Evolutionary conservation across 2,329 filamentous ascomycete genomes (phyloP).

Genomic region (Geoglossum cookeanum): DNA sequence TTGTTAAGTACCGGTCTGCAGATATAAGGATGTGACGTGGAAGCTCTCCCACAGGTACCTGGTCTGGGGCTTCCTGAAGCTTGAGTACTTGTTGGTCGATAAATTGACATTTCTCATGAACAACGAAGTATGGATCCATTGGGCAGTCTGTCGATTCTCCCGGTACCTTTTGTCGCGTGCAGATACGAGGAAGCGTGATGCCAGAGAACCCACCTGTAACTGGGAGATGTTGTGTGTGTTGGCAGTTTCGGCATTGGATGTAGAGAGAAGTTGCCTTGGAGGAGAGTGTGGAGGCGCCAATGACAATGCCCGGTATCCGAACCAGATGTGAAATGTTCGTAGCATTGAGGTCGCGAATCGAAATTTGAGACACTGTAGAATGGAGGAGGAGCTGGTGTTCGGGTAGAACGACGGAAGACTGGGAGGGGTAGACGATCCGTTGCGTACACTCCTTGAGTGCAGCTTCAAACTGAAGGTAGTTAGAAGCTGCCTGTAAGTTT

Average conservation of each 20-base stretch:
- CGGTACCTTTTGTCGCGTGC: slow-evolving; percentile 41
- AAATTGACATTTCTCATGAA: slow-evolving; percentile 85
- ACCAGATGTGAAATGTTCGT: slow-evolving; percentile 89
- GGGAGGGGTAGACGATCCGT: slow-evolving; percentile 73
- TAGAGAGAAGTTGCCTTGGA: slow-evolving; percentile 80
- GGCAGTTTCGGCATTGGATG: slow-evolving; percentile 77
- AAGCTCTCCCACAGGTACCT: slow-evolving; percentile 90
- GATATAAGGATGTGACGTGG: slow-evolving; percentile 89
- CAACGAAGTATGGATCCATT: slow-evolving; percentile 85
- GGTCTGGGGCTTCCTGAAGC: slow-evolving; percentile 89
- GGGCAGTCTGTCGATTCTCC: slow-evolving; percentile 61
- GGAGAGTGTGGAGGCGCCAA: slow-evolving; percentile 88
- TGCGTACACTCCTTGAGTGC: slow-evolving; percentile 84
- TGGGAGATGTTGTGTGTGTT: slow-evolving; percentile 47
- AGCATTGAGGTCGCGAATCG: slow-evolving; percentile 85
- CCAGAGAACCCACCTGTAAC: slow-evolving; percentile 77
- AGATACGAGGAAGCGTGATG: slow-evolving; percentile 64
- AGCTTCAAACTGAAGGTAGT: slow-evolving; percentile 52
- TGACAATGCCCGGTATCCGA: slow-evolving; percentile 90
- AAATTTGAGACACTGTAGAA: slow-evolving; percentile 75
- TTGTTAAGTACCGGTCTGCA: slow-evolving; percentile 89
- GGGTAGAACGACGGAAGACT: slow-evolving; percentile 48
- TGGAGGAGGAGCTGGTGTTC: slow-evolving; percentile 90
- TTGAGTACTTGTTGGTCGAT: slow-evolving; percentile 98
- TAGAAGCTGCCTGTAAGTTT: background rate